phyloP scores from a whole-genome alignment of 2,329 filamentous ascomycete species.

The Drechslera avenae region DNA sequence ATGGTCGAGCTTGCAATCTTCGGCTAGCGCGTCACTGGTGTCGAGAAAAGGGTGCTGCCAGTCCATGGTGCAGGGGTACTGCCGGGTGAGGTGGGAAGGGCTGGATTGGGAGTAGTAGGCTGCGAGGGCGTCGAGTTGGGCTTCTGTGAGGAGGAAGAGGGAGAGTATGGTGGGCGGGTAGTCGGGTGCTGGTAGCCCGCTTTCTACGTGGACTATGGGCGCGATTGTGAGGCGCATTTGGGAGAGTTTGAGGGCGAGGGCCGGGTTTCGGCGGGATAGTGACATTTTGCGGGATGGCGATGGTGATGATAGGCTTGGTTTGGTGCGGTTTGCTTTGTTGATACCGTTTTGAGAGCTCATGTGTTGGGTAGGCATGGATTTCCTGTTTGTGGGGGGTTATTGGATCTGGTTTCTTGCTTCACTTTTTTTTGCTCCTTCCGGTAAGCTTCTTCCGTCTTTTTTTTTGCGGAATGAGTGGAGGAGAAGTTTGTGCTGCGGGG shows the following conservation, averaged over 20 bases:
- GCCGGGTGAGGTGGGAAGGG: slow-evolving; percentile 52
- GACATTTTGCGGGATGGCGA: slow-evolving; percentile 1
- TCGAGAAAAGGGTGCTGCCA: slow-evolving; percentile 59
- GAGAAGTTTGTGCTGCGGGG: slow-evolving; percentile 18
- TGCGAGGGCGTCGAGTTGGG: slow-evolving; percentile 71
- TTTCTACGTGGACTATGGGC: slow-evolving; percentile 65
- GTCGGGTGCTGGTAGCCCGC: slow-evolving; percentile 65
- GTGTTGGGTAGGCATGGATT: slow-evolving; percentile 12
- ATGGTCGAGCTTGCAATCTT: slow-evolving; percentile 39
- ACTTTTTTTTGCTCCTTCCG: background rate
- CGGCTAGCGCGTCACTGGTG: slow-evolving; percentile 20
- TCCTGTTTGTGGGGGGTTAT: background rate
- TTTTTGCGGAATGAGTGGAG: background rate
- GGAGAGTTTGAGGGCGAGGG: slow-evolving; percentile 64
- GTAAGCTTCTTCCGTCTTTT: background rate
- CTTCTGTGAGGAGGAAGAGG: slow-evolving; percentile 75
- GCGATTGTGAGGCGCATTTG: slow-evolving; percentile 70
- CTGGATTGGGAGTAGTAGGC: slow-evolving; percentile 74
- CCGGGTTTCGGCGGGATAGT: slow-evolving; percentile 45
- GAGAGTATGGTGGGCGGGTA: slow-evolving; percentile 71
- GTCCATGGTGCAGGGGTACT: slow-evolving; percentile 71
- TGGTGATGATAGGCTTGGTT: slow-evolving; percentile 9
- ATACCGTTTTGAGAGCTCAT: slow-evolving; percentile 19
- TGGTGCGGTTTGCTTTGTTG: slow-evolving; percentile 16
- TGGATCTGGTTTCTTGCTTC: background rate